phyloP scores from a whole-genome alignment of 352 stramenopile species.

The Plasmopara muralis region DNA sequence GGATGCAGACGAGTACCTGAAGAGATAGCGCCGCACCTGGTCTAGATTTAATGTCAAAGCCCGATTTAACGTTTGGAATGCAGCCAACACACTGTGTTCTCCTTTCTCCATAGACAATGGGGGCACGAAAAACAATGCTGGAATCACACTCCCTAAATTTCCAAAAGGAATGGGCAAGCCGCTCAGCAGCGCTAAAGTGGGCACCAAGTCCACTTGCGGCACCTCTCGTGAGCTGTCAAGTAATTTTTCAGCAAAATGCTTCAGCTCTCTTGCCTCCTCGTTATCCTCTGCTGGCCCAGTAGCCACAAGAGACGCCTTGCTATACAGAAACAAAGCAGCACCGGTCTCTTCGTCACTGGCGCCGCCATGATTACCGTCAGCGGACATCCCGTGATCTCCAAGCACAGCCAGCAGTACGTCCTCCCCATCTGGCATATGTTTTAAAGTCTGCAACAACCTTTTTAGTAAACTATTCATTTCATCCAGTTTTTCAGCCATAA shows the following conservation, averaged over 20 bases:
- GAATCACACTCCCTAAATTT: constrained; percentile 91
- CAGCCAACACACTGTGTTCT: constrained; percentile 13
- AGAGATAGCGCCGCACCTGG: constrained; percentile 77
- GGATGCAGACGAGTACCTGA: constrained; percentile 56
- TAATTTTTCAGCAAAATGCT: constrained; percentile 22
- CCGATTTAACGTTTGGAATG: constrained; percentile 48
- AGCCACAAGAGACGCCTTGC: constrained; percentile 35
- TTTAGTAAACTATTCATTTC: constrained; percentile 93
- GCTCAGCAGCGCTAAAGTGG: constrained; percentile 91
- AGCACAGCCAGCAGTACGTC: constrained; percentile 90
- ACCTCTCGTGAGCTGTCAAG: constrained; percentile 36
- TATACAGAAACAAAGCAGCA: constrained; percentile 93
- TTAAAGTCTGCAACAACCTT: constrained; percentile 59
- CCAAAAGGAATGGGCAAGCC: constrained; percentile 95
- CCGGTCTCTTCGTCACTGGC: constrained; percentile 93
- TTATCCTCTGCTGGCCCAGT: constrained; percentile 1
- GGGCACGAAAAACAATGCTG: constrained; percentile 78
- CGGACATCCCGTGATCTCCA: constrained; percentile 98
- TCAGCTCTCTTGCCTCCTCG: constrained; percentile 11
- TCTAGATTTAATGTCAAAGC: constrained; percentile 77
- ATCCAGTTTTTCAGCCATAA: constrained; percentile 93
- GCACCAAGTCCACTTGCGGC: constrained; percentile 95
- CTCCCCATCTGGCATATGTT: constrained; percentile 42
- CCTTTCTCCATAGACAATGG: constrained; percentile 1
- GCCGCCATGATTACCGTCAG: constrained; percentile 97